Evolutionary conservation across 179 eudicot species (phyloP).

Genomic region (Patellifolia procumbens): DNA sequence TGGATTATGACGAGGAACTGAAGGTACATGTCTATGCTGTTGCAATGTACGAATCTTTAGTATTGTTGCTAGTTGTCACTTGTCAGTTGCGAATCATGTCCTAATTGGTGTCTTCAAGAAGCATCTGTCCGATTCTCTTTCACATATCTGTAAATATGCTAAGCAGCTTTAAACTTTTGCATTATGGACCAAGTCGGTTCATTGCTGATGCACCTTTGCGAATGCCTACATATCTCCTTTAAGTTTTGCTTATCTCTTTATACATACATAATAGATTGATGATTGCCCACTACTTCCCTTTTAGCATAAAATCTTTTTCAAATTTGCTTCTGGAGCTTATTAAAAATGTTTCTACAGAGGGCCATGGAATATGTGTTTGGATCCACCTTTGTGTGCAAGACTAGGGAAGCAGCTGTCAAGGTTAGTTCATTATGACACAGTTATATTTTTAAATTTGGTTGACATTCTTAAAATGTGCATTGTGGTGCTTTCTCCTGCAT

Average conservation of each 20-base stretch:
- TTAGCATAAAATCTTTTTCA: slow-evolving; percentile 5
- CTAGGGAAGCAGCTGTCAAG: slow-evolving; percentile 81
- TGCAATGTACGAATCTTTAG: background rate
- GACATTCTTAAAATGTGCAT: background rate
- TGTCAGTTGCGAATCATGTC: slow-evolving; percentile 3
- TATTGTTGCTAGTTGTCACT: slow-evolving; percentile 13
- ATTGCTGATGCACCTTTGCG: slow-evolving; percentile 2
- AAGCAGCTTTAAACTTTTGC: background rate
- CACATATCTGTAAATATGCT: background rate
- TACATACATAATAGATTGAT: background rate
- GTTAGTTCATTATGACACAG: slow-evolving; percentile 36
- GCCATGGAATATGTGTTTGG: slow-evolving; percentile 99
- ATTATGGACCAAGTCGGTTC: background rate
- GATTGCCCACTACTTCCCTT: background rate
- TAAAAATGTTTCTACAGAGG: slow-evolving; percentile 48
- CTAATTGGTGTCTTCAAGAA: background rate
- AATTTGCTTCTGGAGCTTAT: slow-evolving; percentile 11
- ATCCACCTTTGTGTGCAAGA: slow-evolving; percentile 93
- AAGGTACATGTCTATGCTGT: slow-evolving; percentile 47
- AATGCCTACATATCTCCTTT: background rate
- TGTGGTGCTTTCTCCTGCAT: background rate
- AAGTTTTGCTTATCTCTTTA: background rate
- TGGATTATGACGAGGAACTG: slow-evolving; percentile 83
- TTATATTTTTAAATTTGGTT: background rate
- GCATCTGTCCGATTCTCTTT: background rate